Evolutionary conservation across 345 rosid species (phyloP).

Genomic region (Lepidium didymum): DNA sequence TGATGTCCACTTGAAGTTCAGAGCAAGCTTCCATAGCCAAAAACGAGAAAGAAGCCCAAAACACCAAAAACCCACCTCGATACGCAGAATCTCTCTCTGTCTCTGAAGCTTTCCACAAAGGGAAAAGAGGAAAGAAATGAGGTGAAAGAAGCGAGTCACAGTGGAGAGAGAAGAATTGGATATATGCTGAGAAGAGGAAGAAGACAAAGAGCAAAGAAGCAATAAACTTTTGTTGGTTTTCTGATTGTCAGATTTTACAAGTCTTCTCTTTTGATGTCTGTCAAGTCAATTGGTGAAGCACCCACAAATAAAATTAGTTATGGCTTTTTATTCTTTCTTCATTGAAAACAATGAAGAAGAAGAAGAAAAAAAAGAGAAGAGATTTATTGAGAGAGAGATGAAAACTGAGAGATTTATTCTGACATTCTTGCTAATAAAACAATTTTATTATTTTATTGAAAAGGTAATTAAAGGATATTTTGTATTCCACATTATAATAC

Average conservation of each 20-base stretch:
- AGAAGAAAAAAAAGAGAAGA: neutral
- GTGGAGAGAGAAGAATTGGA: constrained; percentile 23
- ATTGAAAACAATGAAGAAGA: neutral
- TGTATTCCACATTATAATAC: neutral
- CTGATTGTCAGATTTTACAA: constrained; percentile 24
- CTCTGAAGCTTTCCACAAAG: neutral
- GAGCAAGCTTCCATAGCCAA: constrained; percentile 63
- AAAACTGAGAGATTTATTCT: neutral
- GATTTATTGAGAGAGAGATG: neutral
- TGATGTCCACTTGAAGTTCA: constrained; percentile 90
- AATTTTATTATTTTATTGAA: neutral
- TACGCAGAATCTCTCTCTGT: constrained; percentile 18
- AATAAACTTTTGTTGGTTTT: constrained; percentile 25
- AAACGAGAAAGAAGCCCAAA: constrained; percentile 14
- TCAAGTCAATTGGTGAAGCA: constrained; percentile 34
- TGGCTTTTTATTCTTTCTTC: constrained; percentile 24
- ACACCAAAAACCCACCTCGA: constrained; percentile 22
- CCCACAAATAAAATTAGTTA: constrained; percentile 19
- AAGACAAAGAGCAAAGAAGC: constrained; percentile 47
- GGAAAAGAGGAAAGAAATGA: constrained; percentile 27
- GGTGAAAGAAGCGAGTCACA: constrained; percentile 22
- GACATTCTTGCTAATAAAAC: constrained; percentile 26
- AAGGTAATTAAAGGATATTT: neutral
- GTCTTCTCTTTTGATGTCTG: constrained; percentile 9
- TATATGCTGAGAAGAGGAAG: constrained; percentile 38